A percentile compares a stretch with the other conserved stretches of the same genome.
These are phyloP conservation scores for Suillus brevipes DNA, from an alignment of 768 basidiomycete genomes.

Conservation along the genomic window DNA sequence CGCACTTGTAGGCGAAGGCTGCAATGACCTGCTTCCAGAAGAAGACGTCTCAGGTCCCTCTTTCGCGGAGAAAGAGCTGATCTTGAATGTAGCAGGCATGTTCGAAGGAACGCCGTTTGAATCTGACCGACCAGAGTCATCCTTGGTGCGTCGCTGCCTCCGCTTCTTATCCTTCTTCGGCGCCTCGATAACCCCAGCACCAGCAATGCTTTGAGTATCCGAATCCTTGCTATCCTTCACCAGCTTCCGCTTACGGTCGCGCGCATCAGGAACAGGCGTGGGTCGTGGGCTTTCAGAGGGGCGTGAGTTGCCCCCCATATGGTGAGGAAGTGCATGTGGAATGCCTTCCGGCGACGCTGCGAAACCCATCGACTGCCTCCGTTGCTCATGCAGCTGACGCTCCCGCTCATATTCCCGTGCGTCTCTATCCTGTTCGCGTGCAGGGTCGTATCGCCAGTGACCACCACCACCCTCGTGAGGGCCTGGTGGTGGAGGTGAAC, in stretches of 20 bases:
- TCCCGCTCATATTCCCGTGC: constrained; percentile 42
- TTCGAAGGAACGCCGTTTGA: constrained; percentile 30
- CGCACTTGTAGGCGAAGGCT: constrained; percentile 69
- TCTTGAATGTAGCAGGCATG: constrained; percentile 34
- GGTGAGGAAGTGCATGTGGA: constrained; percentile 29
- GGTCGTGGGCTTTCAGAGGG: constrained; percentile 64
- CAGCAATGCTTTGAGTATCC: constrained; percentile 33
- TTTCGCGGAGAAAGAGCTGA: constrained; percentile 36
- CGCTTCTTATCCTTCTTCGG: constrained; percentile 62
- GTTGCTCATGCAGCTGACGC: constrained; percentile 35
- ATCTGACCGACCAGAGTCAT: constrained; percentile 37
- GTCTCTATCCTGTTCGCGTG: constrained; percentile 53
- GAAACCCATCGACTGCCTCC: constrained; percentile 38
- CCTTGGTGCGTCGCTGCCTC: constrained; percentile 44
- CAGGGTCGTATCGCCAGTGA: constrained; percentile 62
- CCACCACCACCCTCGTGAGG: constrained; percentile 44
- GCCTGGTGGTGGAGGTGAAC: constrained; percentile 34
- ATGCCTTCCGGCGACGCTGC: constrained; percentile 48
- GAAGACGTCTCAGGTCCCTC: constrained; percentile 63
- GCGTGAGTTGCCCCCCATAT: constrained; percentile 36
- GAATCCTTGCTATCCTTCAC: constrained; percentile 50
- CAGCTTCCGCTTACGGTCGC: constrained; percentile 46
- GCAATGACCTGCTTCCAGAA: constrained; percentile 63
- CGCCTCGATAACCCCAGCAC: constrained; percentile 35
- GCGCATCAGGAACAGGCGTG: constrained; percentile 42